A percentile compares a stretch with the other conserved stretches of the same genome.
phyloP scores from a whole-genome alignment of 805 yeast species.

The Candida anglica region DNA sequence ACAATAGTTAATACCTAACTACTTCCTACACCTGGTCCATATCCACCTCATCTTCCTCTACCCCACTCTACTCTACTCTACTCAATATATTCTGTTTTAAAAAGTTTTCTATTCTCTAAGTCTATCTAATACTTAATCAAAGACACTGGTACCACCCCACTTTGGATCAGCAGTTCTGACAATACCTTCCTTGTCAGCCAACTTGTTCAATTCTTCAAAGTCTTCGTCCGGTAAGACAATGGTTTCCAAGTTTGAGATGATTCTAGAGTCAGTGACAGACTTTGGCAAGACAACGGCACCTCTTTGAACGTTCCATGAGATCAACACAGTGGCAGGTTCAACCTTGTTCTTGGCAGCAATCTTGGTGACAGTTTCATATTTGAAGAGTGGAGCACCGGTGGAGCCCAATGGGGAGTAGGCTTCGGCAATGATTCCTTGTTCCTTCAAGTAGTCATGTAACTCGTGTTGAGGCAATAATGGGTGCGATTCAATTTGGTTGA shows the following conservation, averaged over 20 bases:
- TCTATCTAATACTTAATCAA: too few relatives aligned
- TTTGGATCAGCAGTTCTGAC: slow-evolving; percentile 15
- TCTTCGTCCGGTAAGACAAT: slow-evolving; percentile 32
- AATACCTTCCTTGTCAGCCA: slow-evolving; percentile 29
- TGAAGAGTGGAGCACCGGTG: slow-evolving; percentile 30
- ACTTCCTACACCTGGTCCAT: too few relatives aligned
- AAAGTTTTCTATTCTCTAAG: too few relatives aligned
- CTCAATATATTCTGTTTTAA: too few relatives aligned
- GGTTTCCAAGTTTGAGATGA: slow-evolving; percentile 34
- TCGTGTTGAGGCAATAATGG: slow-evolving; percentile 51
- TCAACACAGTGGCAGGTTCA: slow-evolving; percentile 30
- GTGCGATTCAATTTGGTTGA: slow-evolving; percentile 46
- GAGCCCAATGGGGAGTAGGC: slow-evolving; percentile 36
- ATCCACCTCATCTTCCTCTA: too few relatives aligned
- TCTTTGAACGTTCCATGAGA: slow-evolving; percentile 39
- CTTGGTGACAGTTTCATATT: slow-evolving; percentile 20
- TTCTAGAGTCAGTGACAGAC: slow-evolving; percentile 32
- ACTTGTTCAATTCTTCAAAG: slow-evolving; percentile 27
- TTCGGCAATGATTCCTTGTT: slow-evolving; percentile 28
- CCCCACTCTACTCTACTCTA: too few relatives aligned
- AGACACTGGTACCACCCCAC: slow-evolving; percentile 17
- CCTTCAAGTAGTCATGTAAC: slow-evolving; percentile 47
- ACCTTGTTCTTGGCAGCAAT: slow-evolving; percentile 29
- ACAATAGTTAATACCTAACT: too few relatives aligned
- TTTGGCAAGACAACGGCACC: slow-evolving; percentile 37